These are phyloP conservation scores for Rhodosporidiobolus sp. DNA, from an alignment of 768 basidiomycete species.

Conservation along the genomic window DNA sequence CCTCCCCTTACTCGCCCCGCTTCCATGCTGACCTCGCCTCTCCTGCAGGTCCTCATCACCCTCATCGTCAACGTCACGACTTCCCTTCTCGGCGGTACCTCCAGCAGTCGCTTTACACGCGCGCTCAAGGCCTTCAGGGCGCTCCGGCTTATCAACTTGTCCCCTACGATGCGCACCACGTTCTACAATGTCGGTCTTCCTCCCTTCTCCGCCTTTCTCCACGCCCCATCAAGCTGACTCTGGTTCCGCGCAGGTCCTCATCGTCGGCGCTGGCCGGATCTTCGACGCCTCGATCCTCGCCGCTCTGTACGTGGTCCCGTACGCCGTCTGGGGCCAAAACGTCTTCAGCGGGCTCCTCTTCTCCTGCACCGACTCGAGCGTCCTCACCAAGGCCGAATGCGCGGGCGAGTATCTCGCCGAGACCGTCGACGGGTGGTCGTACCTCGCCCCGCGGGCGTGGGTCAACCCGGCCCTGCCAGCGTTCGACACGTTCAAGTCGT, in stretches of 20 bases:
- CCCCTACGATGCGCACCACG: conserved; percentile 78
- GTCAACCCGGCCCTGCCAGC: conserved; percentile 80
- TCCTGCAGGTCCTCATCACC: conserved; percentile 64
- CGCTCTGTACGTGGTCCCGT: conserved; percentile 59
- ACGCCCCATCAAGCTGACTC: neutral
- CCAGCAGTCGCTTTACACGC: conserved; percentile 66
- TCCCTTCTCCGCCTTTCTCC: neutral
- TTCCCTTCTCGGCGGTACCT: conserved; percentile 11
- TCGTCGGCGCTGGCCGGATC: conserved; percentile 78
- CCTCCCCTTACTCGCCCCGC: conserved; percentile 57
- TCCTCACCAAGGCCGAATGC: conserved; percentile 63
- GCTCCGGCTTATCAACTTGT: conserved; percentile 81
- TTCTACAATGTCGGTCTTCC: conserved; percentile 54
- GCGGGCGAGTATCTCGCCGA: conserved; percentile 65
- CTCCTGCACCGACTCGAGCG: conserved; percentile 69
- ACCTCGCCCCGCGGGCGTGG: conserved; percentile 82
- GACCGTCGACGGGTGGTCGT: conserved; percentile 58
- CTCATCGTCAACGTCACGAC: conserved; percentile 42
- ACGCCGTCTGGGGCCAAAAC: conserved; percentile 83
- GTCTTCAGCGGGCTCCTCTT: conserved; percentile 80
- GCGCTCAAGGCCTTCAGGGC: conserved; percentile 84
- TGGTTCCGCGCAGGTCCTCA: conserved; percentile 59
- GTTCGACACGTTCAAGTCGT: conserved; percentile 79
- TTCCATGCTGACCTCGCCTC: conserved; percentile 91
- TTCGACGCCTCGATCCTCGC: conserved; percentile 85